These are phyloP conservation scores for Talaromyces funiculosus DNA, from an alignment of 2,329 filamentous ascomycete species.

Conservation along the genomic window DNA sequence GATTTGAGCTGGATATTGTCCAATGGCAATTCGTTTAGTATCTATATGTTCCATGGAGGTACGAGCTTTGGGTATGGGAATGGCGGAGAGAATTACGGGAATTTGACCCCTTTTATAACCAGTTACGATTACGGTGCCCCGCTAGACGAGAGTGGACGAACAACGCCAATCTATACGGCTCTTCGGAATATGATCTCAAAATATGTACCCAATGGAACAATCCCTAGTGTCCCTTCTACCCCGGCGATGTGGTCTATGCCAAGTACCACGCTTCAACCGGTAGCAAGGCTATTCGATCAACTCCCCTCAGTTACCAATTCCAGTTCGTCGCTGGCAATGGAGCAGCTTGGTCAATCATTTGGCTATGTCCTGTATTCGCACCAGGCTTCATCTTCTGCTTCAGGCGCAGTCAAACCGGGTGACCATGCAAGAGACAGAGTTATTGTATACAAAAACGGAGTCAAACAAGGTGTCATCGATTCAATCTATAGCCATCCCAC, in stretches of 20 bases:
- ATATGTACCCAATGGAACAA: background rate
- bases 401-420: constrained; percentile 37
- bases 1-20: constrained; percentile 30
- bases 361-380: constrained; percentile 45
- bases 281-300: constrained; percentile 26
- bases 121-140: constrained; percentile 50
- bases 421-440: constrained; percentile 44
- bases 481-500: constrained; percentile 39
- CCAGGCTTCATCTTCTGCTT: constrained; percentile 16
- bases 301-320: background rate
- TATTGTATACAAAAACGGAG: constrained; percentile 45
- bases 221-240: background rate
- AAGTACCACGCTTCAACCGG: background rate
- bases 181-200: background rate
- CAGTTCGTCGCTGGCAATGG: constrained; percentile 30
- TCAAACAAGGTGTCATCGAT: constrained; percentile 43
- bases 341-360: constrained; percentile 41
- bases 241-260: constrained; percentile 16
- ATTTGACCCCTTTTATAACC: constrained; percentile 38
- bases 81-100: constrained; percentile 40
- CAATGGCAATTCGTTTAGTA: constrained; percentile 40
- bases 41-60: constrained; percentile 52
- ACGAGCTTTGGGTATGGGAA: constrained; percentile 48
- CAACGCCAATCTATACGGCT: constrained; percentile 19
- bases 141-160: constrained; percentile 47